These are phyloP conservation scores for Phytopythium litorale DNA, from an alignment of 352 stramenopile genomes.

Conservation along the genomic window DNA sequence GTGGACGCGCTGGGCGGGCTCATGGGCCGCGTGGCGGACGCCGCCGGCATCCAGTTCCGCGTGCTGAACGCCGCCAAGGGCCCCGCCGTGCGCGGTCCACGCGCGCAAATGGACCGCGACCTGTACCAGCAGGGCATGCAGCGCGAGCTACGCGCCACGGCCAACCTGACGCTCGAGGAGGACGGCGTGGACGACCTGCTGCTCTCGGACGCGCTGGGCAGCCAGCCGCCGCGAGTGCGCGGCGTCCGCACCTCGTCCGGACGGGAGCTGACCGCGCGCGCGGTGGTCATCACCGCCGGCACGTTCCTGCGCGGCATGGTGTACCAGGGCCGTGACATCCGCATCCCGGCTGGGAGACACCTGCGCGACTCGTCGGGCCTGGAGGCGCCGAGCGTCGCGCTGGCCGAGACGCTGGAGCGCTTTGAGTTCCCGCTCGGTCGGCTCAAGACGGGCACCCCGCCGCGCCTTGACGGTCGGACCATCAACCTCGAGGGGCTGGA, in stretches of 20 bases:
- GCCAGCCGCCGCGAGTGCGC: constrained; percentile 53
- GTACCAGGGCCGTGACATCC: constrained; percentile 90
- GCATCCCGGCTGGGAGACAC: constrained; percentile 93
- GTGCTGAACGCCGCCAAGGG: constrained; percentile 97
- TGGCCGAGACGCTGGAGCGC: constrained; percentile 93
- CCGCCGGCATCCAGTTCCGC: constrained; percentile 95
- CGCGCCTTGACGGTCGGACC: constrained; percentile 92
- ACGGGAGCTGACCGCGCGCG: constrained; percentile 38
- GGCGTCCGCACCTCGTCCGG: constrained; percentile 65
- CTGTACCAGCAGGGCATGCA: constrained; percentile 97
- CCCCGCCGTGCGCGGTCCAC: constrained; percentile 81
- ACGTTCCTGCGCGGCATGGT: constrained; percentile 97
- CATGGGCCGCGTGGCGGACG: constrained; percentile 95
- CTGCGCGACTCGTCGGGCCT: constrained; percentile 79
- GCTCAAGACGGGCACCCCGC: constrained; percentile 97
- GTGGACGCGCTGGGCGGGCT: constrained; percentile 98
- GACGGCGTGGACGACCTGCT: constrained; percentile 95
- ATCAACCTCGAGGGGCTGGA: constrained; percentile 94
- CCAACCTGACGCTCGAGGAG: constrained; percentile 93
- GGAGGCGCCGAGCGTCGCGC: constrained; percentile 93
- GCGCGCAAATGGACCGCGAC: constrained; percentile 97
- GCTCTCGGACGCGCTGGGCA: constrained; percentile 33
- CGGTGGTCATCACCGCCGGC: constrained; percentile 96
- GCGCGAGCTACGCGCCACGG: constrained; percentile 49
- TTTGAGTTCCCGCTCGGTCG: constrained; percentile 92